Evolutionary conservation across 495 filamentous ascomycete genomes (phyloP).

Genomic region (Neurospora sublineolata): DNA sequence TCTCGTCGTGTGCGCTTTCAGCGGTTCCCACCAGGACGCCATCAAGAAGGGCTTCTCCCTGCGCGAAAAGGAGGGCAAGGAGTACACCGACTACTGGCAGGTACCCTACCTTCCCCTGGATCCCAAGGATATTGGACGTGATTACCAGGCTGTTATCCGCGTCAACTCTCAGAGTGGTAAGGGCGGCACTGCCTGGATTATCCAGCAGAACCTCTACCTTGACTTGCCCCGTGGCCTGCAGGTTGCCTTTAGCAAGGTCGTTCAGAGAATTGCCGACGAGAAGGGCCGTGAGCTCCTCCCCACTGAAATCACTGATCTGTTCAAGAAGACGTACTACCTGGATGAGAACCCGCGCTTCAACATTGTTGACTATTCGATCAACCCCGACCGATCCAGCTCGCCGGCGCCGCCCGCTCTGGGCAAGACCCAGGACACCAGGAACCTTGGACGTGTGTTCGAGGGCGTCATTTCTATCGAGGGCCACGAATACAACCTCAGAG

Average conservation of each 20-base stretch:
- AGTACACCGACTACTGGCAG: slow-evolving; percentile 50
- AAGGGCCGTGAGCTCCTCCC: slow-evolving; percentile 74
- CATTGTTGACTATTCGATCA: slow-evolving; percentile 87
- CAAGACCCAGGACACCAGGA: slow-evolving; percentile 60
- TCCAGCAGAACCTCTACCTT: slow-evolving; percentile 76
- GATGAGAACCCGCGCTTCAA: slow-evolving; percentile 71
- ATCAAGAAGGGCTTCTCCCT: slow-evolving; percentile 92
- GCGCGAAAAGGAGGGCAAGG: slow-evolving; percentile 48
- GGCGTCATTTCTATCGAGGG: slow-evolving; percentile 81
- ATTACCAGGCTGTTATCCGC: slow-evolving; percentile 93
- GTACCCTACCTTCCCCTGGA: slow-evolving; percentile 90
- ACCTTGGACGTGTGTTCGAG: slow-evolving; percentile 72
- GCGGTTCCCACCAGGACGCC: slow-evolving; percentile 88
- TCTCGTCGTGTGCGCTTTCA: slow-evolving; percentile 81
- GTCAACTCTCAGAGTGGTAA: slow-evolving; percentile 97
- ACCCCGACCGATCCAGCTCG: slow-evolving; percentile 67
- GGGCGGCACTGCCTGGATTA: slow-evolving; percentile 90
- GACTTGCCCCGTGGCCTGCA: slow-evolving; percentile 90
- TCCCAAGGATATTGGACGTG: slow-evolving; percentile 85
- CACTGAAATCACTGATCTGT: slow-evolving; percentile 73
- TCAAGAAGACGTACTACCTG: slow-evolving; percentile 77
- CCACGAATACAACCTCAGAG: slow-evolving; percentile 62
- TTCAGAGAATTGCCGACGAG: slow-evolving; percentile 65
- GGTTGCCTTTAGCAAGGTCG: slow-evolving; percentile 78
- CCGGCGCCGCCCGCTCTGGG: slow-evolving; percentile 58